Percentiles rank a stretch among this genome's conserved stretches.
Conservation (phyloP, 352 stramenopile genomes). For the Saprolegnia diclina region DNA sequence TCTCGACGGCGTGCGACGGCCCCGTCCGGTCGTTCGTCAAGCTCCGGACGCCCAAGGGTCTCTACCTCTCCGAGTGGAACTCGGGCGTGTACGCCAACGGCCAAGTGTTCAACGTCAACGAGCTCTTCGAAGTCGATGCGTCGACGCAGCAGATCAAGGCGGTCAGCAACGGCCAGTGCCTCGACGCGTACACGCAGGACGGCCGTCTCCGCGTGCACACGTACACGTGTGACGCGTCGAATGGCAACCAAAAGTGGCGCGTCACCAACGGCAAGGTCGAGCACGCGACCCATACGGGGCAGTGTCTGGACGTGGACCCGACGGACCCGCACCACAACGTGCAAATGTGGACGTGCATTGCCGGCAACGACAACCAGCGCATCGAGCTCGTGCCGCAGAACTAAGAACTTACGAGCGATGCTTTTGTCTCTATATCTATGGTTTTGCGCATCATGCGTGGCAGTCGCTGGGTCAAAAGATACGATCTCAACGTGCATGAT, state of each 20-base stretch:
- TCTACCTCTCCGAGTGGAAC: neutral
- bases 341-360: neutral
- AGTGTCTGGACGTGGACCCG: neutral
- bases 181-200: conserved; percentile 48
- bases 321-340: neutral
- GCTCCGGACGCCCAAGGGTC: neutral
- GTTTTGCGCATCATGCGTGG: neutral
- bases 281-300: neutral
- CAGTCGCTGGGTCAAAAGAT: neutral
- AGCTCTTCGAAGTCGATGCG: neutral
- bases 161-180: conserved; percentile 45
- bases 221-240: conserved; percentile 48
- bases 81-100: conserved; percentile 1
- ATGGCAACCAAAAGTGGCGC: conserved; percentile 63
- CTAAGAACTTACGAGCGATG: no score
- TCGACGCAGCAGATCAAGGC: conserved; percentile 2
- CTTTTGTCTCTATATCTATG: neutral
- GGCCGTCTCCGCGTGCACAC: conserved; percentile 34
- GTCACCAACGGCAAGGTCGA: conserved; percentile 20
- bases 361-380: conserved; percentile 1
- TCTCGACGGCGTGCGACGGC: neutral
- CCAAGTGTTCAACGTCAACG: conserved; percentile 1
- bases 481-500: neutral
- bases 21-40: neutral
- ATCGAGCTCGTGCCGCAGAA: neutral